Conservation (phyloP, 148 eudicot genomes). For the Arbutus unedo region DNA sequence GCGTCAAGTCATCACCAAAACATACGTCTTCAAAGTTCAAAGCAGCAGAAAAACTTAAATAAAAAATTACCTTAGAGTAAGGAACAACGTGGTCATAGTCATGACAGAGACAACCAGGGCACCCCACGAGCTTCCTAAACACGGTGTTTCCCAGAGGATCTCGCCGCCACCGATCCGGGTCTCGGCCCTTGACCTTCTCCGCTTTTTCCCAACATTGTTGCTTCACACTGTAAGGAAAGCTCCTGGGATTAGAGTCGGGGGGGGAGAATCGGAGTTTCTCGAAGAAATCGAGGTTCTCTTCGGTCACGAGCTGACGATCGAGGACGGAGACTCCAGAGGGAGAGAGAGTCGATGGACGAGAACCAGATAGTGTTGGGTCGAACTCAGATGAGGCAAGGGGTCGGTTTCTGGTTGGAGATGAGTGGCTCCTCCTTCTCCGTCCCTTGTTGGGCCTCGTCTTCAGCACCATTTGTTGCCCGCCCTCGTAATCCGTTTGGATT, state of each 20-base stretch:
- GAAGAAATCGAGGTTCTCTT: slow-evolving; percentile 34
- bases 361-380: slow-evolving; percentile 24
- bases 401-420: slow-evolving; percentile 27
- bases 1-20: not conserved
- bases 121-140: slow-evolving; percentile 89
- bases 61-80: slow-evolving; percentile 60
- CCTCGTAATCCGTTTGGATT: not conserved
- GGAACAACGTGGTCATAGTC: slow-evolving; percentile 87
- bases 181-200: slow-evolving; percentile 77
- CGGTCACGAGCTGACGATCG: slow-evolving; percentile 29
- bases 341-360: slow-evolving; percentile 21
- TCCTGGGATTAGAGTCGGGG: slow-evolving; percentile 55
- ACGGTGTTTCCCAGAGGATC: slow-evolving; percentile 71
- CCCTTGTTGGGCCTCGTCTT: slow-evolving; percentile 7
- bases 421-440: slow-evolving; percentile 13
- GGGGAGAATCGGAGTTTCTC: slow-evolving; percentile 40
- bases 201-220: slow-evolving; percentile 96
- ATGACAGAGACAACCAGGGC: slow-evolving; percentile 94
- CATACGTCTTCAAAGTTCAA: not conserved
- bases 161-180: slow-evolving; percentile 83
- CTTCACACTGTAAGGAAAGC: slow-evolving; percentile 87
- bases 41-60: not conserved
- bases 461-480: not conserved
- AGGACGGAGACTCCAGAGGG: slow-evolving; percentile 35
- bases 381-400: slow-evolving; percentile 18